These are phyloP conservation scores for Piromyces finnis DNA, from an alignment of 192 early-diverging fungal species.

Conservation along the genomic window DNA sequence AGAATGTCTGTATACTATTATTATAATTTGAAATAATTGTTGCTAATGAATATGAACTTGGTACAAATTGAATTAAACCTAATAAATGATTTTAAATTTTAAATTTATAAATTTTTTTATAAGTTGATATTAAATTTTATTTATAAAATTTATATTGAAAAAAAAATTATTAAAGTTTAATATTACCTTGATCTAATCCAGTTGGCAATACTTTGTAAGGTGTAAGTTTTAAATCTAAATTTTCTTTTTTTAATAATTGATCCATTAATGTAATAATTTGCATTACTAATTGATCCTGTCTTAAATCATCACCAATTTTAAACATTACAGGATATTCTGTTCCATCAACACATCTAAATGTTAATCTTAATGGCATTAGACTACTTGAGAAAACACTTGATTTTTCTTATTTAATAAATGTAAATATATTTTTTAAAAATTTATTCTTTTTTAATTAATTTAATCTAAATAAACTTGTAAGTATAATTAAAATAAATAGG, in stretches of 20 bases:
- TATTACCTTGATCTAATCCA: slow-evolving; percentile 71
- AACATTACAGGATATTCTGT: slow-evolving; percentile 85
- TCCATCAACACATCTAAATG: slow-evolving; percentile 70
- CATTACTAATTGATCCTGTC: slow-evolving; percentile 96
- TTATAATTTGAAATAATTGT: slow-evolving; percentile 72
- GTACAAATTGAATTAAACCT: slow-evolving; percentile 81
- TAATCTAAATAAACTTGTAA: too few species aligned
- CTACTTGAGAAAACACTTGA: slow-evolving; percentile 80
- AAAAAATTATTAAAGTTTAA: too few species aligned
- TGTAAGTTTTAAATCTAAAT: slow-evolving; percentile 78
- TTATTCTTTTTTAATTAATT: too few species aligned
- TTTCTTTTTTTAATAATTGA: slow-evolving; percentile 81
- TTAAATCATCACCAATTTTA: slow-evolving; percentile 92
- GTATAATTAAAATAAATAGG: too few species aligned
- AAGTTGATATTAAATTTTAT: too few species aligned
- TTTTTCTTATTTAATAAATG: slow-evolving; percentile 26
- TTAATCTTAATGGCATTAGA: slow-evolving; percentile 69
- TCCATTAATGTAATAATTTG: slow-evolving; percentile 98
- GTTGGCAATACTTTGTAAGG: slow-evolving; percentile 94
- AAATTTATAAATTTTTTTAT: background rate
- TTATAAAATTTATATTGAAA: too few species aligned
- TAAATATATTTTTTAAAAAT: too few species aligned
- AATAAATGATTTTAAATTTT: background rate
- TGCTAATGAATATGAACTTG: slow-evolving; percentile 64
- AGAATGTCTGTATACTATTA: slow-evolving; percentile 61